Evolutionary conservation across 2,329 filamentous ascomycete species (phyloP), one percentile per base, ranked within the genome.

Genomic region (Aspergillus udagawae): DNA sequence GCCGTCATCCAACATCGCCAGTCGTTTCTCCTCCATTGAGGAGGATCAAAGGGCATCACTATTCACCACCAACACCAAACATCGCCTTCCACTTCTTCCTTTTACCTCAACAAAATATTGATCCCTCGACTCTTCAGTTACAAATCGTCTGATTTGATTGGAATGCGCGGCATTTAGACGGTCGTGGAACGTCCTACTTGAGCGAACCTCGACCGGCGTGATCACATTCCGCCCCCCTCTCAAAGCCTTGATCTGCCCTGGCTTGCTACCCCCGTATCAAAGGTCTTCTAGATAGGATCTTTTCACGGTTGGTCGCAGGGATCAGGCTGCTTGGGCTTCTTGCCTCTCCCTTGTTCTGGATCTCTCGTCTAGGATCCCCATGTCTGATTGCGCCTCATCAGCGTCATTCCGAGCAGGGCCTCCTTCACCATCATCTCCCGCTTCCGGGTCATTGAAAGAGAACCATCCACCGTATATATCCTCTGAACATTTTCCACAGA

Each of bases 391-490:
- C 65, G 61, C 61, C 59, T 62, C 65, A 57, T 67, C 69, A 52
- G 63, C 67, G 55, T 67, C 73, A 54, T 72, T 70, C 58, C 70
- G 64, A 66, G 65, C 68, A 63, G 73, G 70, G 60, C 75, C 75
- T 66, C 71, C 71, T 60, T 79, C 76, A 57, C 76, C 76, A 58
- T 71, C 74, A 21, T 78, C 76, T 64, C 73, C 76, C 56, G 68
- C 74, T 56, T 66, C 70, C 57, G 73, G 69, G 53, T 70, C 67
- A 63, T 60, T 73, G 50, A 78, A 78, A 67, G 71, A 70, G 64
- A 70, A 62, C 57, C 61, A 54, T 52, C 63, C 63, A 52, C 64
- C 67, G 25, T 62, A 60, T 52, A 59, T 65, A 60, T 64, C 69
- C 53, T 69, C 65, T 63, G 71, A 70, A 57, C 67, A 70, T 55